A percentile compares a stretch with the other conserved stretches of the same genome.
phyloP scores from a whole-genome alignment of 805 yeast species.

The Metschnikowia lunata region DNA sequence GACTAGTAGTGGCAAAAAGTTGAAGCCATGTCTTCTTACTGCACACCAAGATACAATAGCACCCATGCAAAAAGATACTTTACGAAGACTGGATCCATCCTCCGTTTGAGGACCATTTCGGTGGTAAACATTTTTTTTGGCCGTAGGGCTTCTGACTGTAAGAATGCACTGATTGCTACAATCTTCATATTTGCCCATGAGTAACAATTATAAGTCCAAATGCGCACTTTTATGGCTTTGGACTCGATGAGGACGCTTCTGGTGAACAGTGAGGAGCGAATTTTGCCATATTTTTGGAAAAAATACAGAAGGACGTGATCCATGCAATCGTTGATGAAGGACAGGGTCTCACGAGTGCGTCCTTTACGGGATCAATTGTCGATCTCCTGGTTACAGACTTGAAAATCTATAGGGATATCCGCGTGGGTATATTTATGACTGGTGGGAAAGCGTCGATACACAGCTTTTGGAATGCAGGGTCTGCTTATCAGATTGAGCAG shows the following conservation, averaged over 20 bases:
- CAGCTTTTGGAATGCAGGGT: slow-evolving; percentile 70
- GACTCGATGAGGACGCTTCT: slow-evolving; percentile 19
- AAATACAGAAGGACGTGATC: slow-evolving; percentile 13
- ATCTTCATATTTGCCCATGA: slow-evolving; percentile 24
- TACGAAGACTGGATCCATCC: slow-evolving; percentile 13
- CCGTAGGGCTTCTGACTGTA: slow-evolving; percentile 75
- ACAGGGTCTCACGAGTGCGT: slow-evolving; percentile 12
- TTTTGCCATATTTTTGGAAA: slow-evolving; percentile 9
- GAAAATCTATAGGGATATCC: slow-evolving; percentile 15
- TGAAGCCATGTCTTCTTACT: slow-evolving; percentile 17
- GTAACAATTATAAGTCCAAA: slow-evolving; percentile 4
- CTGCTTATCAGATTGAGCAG: slow-evolving; percentile 52
- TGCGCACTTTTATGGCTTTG: slow-evolving; percentile 14
- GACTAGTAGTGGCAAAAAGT: slow-evolving; percentile 12
- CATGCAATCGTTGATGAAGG: slow-evolving; percentile 20
- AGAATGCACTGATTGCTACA: slow-evolving; percentile 60
- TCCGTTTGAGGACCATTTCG: slow-evolving; percentile 14
- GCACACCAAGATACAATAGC: slow-evolving; percentile 16
- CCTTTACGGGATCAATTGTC: slow-evolving; percentile 9
- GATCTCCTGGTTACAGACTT: slow-evolving; percentile 17
- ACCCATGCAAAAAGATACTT: slow-evolving; percentile 17
- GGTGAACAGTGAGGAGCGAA: slow-evolving; percentile 12
- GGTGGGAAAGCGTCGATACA: slow-evolving; percentile 86
- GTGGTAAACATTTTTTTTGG: slow-evolving; percentile 55
- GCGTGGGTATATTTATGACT: slow-evolving; percentile 44